These are phyloP conservation scores for Citrullus amarus DNA, from an alignment of 306 rosid species.

Conservation along the genomic window DNA sequence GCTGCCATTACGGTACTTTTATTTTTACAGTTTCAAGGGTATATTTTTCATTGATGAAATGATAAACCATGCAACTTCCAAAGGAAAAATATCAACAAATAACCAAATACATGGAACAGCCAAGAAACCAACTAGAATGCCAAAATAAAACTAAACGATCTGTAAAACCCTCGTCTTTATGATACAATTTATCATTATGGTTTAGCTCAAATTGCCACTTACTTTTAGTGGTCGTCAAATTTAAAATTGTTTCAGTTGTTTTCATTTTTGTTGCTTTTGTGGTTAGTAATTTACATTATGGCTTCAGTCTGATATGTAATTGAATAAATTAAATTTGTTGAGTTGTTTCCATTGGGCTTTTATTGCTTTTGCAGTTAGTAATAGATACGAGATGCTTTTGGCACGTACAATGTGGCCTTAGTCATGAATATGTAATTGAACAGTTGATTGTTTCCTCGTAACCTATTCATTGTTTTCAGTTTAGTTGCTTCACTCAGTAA, in stretches of 20 bases:
- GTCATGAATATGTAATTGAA: not conserved
- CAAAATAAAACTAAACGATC: not conserved
- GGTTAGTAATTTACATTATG: no score
- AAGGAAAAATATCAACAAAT: not conserved
- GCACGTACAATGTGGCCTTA: not conserved
- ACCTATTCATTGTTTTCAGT: not conserved
- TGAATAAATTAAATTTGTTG: no score
- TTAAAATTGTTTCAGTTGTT: not conserved
- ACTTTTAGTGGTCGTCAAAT: not conserved
- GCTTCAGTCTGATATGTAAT: no score
- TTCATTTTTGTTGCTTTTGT: no score
- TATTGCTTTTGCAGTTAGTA: not conserved
- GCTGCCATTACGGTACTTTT: conserved; percentile 72
- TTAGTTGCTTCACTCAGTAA: not conserved
- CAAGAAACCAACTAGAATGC: not conserved
- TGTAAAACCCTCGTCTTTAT: conserved; percentile 19
- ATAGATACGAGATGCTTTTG: no score
- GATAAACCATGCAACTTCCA: not conserved
- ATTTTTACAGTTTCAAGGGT: not conserved
- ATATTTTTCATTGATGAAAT: not conserved
- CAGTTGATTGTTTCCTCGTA: not conserved
- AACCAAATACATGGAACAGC: not conserved
- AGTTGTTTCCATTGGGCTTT: not conserved
- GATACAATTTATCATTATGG: conserved; percentile 25
- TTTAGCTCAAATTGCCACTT: conserved; percentile 7